A percentile compares a stretch with the other conserved stretches of the same genome.
Conservation (phyloP, 257 asterid species). For the Solanum tarapatanum region DNA sequence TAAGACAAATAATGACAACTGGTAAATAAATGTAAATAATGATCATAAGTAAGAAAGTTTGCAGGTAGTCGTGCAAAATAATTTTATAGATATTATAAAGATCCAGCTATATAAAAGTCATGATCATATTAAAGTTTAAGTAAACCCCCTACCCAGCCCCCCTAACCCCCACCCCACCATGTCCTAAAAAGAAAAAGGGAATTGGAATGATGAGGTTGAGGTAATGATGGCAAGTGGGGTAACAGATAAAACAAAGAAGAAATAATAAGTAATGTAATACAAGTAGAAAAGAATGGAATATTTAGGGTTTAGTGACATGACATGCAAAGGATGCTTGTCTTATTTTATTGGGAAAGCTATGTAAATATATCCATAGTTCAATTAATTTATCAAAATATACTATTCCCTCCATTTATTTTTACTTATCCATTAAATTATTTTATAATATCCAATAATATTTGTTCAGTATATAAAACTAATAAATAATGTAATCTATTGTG, state of each 20-base stretch:
- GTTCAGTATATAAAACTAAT: no score
- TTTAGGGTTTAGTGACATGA: constrained; percentile 12
- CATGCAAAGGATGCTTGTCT: constrained; percentile 6
- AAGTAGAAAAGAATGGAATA: constrained; percentile 4
- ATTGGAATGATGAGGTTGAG: constrained; percentile 9
- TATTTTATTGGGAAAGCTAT: background rate
- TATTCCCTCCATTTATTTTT: fast-evolving
- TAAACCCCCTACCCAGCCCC: background rate
- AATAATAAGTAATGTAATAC: background rate
- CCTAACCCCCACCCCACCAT: background rate
- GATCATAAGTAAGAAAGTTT: constrained; percentile 20
- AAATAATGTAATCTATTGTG: no score
- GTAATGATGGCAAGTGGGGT: constrained; percentile 16
- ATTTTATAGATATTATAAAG: background rate
- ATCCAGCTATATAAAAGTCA: background rate
- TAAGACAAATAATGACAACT: constrained; percentile 11
- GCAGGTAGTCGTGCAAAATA: background rate
- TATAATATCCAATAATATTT: no score
- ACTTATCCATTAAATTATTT: no score
- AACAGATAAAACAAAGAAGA: background rate
- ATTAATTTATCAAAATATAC: background rate
- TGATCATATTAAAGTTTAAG: background rate
- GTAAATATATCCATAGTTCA: background rate
- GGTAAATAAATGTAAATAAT: constrained; percentile 6
- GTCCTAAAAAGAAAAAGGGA: background rate